phyloP scores from a whole-genome alignment of 148 eudicot species.

The Nyssa sinensis region DNA sequence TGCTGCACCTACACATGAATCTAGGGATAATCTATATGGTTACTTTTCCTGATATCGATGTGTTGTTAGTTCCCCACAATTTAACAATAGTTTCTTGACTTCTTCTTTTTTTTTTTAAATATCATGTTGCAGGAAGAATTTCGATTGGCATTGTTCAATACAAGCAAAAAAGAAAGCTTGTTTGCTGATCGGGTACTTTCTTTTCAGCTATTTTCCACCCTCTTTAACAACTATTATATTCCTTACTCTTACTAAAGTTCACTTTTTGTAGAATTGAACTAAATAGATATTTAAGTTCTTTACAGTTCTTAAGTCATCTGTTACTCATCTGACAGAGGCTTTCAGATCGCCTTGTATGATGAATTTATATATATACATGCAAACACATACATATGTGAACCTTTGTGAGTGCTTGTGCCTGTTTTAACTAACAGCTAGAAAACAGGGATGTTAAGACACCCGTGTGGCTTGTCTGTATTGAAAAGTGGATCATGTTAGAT shows the following conservation, averaged over 20 bases:
- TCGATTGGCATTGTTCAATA: constrained; percentile 87
- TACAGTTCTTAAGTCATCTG: not conserved
- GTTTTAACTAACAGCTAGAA: not conserved
- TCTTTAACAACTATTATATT: not conserved
- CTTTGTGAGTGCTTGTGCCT: not conserved
- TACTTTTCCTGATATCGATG: not conserved
- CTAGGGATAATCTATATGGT: not conserved
- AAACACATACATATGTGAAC: not conserved
- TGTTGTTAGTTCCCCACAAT: not conserved
- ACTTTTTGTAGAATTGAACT: not conserved
- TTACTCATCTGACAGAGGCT: not conserved
- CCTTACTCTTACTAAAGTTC: constrained; percentile 5
- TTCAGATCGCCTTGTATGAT: not conserved
- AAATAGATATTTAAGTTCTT: not conserved
- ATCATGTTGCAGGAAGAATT: constrained; percentile 76
- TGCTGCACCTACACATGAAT: not conserved
- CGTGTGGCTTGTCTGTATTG: not conserved
- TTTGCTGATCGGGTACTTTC: constrained; percentile 87
- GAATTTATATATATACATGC: not conserved
- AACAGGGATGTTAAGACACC: not conserved
- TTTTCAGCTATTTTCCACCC: too few species aligned
- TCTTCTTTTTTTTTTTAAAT: not conserved
- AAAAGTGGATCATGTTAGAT: not conserved
- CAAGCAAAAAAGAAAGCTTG: constrained; percentile 94
- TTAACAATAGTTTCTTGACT: constrained; percentile 4